phyloP scores from a whole-genome alignment of 1,284 basidiomycete species.

The Fereydounia khargensis region DNA sequence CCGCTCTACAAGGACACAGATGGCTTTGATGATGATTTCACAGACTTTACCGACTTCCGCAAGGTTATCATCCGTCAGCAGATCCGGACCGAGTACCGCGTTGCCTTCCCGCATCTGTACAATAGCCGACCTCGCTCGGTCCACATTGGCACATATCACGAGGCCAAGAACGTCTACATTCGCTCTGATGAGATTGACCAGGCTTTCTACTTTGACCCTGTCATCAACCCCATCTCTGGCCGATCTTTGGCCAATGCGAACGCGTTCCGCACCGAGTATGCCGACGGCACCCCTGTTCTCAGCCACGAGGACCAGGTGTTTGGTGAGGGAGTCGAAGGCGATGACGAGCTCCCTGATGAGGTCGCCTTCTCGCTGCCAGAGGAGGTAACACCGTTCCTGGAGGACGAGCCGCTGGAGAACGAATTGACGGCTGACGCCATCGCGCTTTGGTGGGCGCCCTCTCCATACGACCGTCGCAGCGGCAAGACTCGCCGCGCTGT shows the following conservation, averaged over 20 bases:
- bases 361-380: constrained; percentile 87
- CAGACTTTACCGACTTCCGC: constrained; percentile 99
- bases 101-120: constrained; percentile 98
- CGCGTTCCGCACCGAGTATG: constrained; percentile 40
- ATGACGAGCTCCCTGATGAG: constrained; percentile 61
- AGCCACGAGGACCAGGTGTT: constrained; percentile 90
- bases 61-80: constrained; percentile 99
- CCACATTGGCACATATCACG: constrained; percentile 85
- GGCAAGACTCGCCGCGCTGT: constrained; percentile 90
- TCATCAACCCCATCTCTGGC: constrained; percentile 70
- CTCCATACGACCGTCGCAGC: constrained; percentile 89
- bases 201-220: constrained; percentile 98
- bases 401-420: constrained; percentile 76
- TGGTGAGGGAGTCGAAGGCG: constrained; percentile 72
- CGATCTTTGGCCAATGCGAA: constrained; percentile 34
- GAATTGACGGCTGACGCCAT: constrained; percentile 95
- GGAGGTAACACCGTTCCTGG: constrained; percentile 77
- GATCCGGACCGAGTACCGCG: constrained; percentile 98
- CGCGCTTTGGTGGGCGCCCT: constrained; percentile 96
- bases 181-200: constrained; percentile 98
- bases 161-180: constrained; percentile 96
- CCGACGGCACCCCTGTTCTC: constrained; percentile 59
- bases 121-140: constrained; percentile 96
- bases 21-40: constrained; percentile 98
- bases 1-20: constrained; percentile 78